Conservation (phyloP, 345 rosid species). For the Lagerstroemia speciosa region DNA sequence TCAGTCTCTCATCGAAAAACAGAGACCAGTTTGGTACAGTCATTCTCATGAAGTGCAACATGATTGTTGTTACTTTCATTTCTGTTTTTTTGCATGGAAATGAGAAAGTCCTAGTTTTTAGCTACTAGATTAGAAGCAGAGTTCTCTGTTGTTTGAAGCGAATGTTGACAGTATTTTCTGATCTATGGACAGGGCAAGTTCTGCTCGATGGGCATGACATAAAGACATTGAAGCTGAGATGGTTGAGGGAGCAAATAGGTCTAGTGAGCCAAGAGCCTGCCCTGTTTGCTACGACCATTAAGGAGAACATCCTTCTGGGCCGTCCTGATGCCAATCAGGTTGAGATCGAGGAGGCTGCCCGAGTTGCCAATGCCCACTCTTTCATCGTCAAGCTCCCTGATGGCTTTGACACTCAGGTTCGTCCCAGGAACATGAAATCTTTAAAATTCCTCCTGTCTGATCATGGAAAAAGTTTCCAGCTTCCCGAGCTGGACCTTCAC, state of each 20-base stretch:
- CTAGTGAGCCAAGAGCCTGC: constrained; percentile 73
- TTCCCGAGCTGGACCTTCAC: too few relatives aligned
- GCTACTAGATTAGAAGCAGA: too few relatives aligned
- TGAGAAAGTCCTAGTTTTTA: too few relatives aligned
- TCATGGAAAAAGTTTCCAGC: constrained; percentile 7
- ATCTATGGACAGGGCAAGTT: constrained; percentile 37
- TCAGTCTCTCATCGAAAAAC: too few relatives aligned
- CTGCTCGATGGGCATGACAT: constrained; percentile 51
- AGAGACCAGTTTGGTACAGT: too few relatives aligned
- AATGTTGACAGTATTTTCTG: too few relatives aligned
- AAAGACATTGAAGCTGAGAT: constrained; percentile 54
- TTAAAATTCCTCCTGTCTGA: not conserved
- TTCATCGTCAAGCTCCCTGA: constrained; percentile 56
- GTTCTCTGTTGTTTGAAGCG: too few relatives aligned
- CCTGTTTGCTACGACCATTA: constrained; percentile 61
- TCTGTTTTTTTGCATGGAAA: too few relatives aligned
- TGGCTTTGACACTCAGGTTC: constrained; percentile 67
- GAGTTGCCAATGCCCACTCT: constrained; percentile 57
- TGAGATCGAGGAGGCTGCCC: constrained; percentile 48
- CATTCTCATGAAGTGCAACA: too few relatives aligned
- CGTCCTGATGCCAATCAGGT: constrained; percentile 36
- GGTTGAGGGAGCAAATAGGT: constrained; percentile 77
- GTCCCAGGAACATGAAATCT: not conserved
- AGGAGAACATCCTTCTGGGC: constrained; percentile 67
- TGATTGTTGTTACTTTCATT: too few relatives aligned